Conservation (phyloP, 2,329 filamentous ascomycete genomes). For the Phialophora expanda region DNA sequence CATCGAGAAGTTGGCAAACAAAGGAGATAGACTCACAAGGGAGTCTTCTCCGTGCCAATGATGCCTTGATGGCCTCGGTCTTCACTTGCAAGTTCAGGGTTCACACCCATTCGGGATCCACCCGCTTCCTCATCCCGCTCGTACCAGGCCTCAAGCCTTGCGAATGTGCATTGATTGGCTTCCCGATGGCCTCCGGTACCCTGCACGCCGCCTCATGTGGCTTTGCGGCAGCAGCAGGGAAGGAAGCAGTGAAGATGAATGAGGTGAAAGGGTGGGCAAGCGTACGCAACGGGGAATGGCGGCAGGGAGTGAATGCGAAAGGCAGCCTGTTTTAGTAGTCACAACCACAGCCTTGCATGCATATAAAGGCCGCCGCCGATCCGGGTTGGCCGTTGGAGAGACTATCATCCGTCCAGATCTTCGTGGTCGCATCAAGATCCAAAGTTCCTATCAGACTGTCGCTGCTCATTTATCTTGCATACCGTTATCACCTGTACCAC, state of each 20-base stretch:
- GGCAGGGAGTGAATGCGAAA: slow-evolving; percentile 3
- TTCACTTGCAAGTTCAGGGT: slow-evolving; percentile 5
- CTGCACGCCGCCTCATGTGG: slow-evolving; percentile 34
- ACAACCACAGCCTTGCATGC: slow-evolving; percentile 32
- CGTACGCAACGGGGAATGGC: slow-evolving; percentile 12
- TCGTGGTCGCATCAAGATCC: background rate
- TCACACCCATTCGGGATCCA: slow-evolving; percentile 21
- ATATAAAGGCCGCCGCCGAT: slow-evolving; percentile 28
- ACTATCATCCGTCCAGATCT: slow-evolving; percentile 12
- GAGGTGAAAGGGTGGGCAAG: slow-evolving; percentile 12
- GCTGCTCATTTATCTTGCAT: slow-evolving; percentile 1
- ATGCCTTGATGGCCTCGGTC: background rate
- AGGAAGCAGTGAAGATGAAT: slow-evolving; percentile 7
- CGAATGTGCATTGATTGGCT: slow-evolving; percentile 25
- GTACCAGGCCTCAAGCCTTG: slow-evolving; percentile 21
- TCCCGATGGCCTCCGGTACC: slow-evolving; percentile 24
- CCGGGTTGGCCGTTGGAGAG: slow-evolving; percentile 22
- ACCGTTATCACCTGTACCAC: background rate
- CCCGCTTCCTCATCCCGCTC: slow-evolving; percentile 23
- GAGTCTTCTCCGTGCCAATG: slow-evolving; percentile 12
- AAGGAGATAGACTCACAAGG: slow-evolving; percentile 10
- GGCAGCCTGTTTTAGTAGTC: background rate
- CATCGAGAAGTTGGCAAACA: slow-evolving; percentile 16
- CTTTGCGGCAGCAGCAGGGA: slow-evolving; percentile 24
- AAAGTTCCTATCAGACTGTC: background rate